Evolutionary conservation across 371 early-diverging fungal genomes (phyloP).

Genomic region (Syncephalis fuscata): DNA sequence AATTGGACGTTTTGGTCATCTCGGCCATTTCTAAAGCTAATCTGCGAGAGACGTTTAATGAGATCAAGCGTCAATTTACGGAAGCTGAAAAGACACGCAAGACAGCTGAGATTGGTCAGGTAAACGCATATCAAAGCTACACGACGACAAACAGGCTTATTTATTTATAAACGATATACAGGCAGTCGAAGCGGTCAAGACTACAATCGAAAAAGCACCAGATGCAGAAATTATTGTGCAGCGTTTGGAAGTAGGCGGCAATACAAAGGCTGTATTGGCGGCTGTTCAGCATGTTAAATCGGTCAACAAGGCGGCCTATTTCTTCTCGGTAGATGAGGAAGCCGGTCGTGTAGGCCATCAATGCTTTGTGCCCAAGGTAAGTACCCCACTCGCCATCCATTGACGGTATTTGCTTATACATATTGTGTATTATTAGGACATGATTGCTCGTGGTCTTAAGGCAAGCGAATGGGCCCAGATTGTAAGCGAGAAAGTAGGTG

Average conservation of each 20-base stretch:
- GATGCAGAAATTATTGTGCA: constrained; percentile 36
- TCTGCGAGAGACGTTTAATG: constrained; percentile 48
- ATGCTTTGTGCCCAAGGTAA: constrained; percentile 63
- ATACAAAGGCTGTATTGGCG: constrained; percentile 53
- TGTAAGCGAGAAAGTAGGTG: constrained; percentile 66
- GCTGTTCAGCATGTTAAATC: constrained; percentile 67
- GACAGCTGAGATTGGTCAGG: constrained; percentile 50
- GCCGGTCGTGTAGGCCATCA: constrained; percentile 59
- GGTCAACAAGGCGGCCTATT: constrained; percentile 67
- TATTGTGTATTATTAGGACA: background rate
- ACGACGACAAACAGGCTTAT: background rate
- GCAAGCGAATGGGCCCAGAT: constrained; percentile 81
- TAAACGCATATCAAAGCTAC: constrained; percentile 11
- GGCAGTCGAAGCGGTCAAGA: constrained; percentile 62
- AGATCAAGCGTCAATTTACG: constrained; percentile 62
- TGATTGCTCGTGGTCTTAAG: constrained; percentile 50
- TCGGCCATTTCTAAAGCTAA: constrained; percentile 65
- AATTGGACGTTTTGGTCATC: constrained; percentile 61
- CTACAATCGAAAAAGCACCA: constrained; percentile 54
- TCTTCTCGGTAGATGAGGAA: constrained; percentile 57
- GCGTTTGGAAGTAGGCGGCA: constrained; percentile 44
- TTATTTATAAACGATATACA: background rate
- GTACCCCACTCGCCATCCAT: no score
- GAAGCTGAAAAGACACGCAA: constrained; percentile 84
- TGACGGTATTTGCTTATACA: no score